Base-by-base conservation (phyloP, 2,329 filamentous ascomycete species). In the Atkinsonella texensis region DNA sequence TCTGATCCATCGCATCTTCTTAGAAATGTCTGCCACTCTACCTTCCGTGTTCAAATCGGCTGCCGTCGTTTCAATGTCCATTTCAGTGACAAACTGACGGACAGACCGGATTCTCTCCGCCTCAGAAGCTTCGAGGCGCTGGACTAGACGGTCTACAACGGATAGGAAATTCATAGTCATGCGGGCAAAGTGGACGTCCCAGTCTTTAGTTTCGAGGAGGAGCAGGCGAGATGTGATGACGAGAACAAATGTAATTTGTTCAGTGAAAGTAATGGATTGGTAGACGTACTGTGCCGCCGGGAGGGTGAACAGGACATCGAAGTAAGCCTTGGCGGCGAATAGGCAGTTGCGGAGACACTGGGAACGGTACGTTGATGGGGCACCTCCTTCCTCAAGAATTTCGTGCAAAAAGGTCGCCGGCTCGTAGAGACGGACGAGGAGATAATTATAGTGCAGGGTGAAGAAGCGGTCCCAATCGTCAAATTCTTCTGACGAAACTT, bases 371-470 rank as follows among this genome's bases (percentile, higher is more conserved):
- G 58, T 56, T 18, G 60, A 58, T 5, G 57, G 58, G 2, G 60
- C 56, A 7, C 63, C 57, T 17, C 56, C 54, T 35, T 62, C 60
- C n/a, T 60, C 55, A 17, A 57, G 56, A 11, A 60, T 56, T 17
- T 59, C 55, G 47, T 55, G 59, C n/a, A 62, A 55, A 17, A 63
- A 56, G 5, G 68, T 68, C 8, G 68, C 69, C 1, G 70, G 69
- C 33, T 71, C 62, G 55, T 71, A 69, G 13, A 70, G 55, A 8
- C 67, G 63, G 28, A 68, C 65, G 3, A 69, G 56, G 12, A 68
- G 58, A 40, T 67, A 68, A n/a, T 65, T 60, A 49, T 67, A 62
- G 42, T 65, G 61, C 15, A 66, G 57, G 43, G 59, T 60, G 51
- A 68, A 65, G 32, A 54, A 52, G 41, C 43, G 58, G 52, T 62